Conservation (phyloP, 78 protist genomes). For the Emiliania huxleyi region DNA sequence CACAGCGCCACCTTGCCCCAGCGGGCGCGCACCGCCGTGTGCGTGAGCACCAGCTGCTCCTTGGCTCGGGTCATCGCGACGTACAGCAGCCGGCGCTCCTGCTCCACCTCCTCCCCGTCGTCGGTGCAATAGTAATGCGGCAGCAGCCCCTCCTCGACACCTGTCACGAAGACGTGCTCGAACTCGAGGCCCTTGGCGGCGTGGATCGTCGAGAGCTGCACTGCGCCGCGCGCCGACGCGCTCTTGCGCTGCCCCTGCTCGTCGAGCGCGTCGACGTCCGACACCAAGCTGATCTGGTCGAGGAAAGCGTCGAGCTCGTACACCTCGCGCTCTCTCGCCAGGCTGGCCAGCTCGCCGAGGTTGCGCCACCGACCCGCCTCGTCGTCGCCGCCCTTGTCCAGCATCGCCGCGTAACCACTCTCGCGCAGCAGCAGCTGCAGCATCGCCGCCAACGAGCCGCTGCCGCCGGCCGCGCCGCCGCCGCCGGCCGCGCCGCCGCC, state of each 20-base stretch:
- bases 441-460: background rate
- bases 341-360: background rate
- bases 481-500: background rate
- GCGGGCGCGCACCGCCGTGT: too few species aligned
- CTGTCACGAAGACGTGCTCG: background rate
- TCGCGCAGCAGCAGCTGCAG: background rate
- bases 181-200: conserved; percentile 12
- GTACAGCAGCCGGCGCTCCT: background rate
- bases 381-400: background rate
- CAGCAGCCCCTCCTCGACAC: background rate
- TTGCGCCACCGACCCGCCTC: background rate
- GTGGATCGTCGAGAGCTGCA: background rate
- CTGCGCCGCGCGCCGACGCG: background rate
- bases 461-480: background rate
- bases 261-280: background rate
- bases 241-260: background rate
- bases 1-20: too few species aligned
- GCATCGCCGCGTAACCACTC: background rate
- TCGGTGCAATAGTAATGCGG: background rate
- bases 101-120: background rate
- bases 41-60: background rate
- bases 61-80: conserved; percentile 11
- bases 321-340: background rate
- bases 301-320: background rate
- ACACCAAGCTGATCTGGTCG: background rate